These are phyloP conservation scores for Pseudocercospora macadamiae DNA, from an alignment of 2,329 filamentous ascomycete genomes.

Conservation along the genomic window DNA sequence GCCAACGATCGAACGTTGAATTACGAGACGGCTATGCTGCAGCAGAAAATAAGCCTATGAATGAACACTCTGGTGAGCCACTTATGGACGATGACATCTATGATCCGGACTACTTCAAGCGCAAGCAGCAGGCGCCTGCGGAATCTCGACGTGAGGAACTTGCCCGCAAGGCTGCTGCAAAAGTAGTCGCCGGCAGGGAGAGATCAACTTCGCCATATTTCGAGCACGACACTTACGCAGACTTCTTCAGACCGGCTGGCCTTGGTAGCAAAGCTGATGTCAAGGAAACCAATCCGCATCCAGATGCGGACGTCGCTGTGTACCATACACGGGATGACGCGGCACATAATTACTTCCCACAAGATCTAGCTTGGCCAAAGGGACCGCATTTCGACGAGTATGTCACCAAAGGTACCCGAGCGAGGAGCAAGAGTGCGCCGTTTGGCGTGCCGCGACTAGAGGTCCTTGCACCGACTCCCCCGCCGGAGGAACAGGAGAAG, in stretches of 20 bases:
- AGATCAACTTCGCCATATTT: slow-evolving; percentile 40
- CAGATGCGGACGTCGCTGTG: slow-evolving; percentile 48
- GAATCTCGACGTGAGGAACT: slow-evolving; percentile 32
- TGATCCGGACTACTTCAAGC: slow-evolving; percentile 50
- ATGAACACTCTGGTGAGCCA: slow-evolving; percentile 40
- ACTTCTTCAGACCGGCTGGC: slow-evolving; percentile 46
- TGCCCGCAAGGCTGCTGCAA: slow-evolving; percentile 39
- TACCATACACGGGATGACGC: slow-evolving; percentile 45
- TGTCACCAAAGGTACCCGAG: slow-evolving; percentile 4
- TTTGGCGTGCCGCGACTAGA: slow-evolving; percentile 56
- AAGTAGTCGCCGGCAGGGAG: slow-evolving; percentile 49
- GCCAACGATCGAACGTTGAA: slow-evolving; percentile 16
- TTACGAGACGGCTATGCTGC: slow-evolving; percentile 23
- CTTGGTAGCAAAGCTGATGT: slow-evolving; percentile 43
- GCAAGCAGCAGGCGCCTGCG: slow-evolving; percentile 35
- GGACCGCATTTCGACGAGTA: slow-evolving; percentile 8
- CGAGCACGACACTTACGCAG: slow-evolving; percentile 38
- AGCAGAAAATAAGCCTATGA: slow-evolving; percentile 34
- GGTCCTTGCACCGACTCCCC: slow-evolving; percentile 61
- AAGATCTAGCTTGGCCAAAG: slow-evolving; percentile 18
- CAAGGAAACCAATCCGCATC: slow-evolving; percentile 46
- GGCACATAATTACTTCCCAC: slow-evolving; percentile 17
- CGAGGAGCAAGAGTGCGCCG: slow-evolving; percentile 28
- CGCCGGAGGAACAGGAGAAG: slow-evolving; percentile 25
- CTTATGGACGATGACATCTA: slow-evolving; percentile 51